Evolutionary conservation across 805 yeast genomes (phyloP), one percentile per base, ranked within the genome.

Genomic region (Lipomyces lipofer): DNA sequence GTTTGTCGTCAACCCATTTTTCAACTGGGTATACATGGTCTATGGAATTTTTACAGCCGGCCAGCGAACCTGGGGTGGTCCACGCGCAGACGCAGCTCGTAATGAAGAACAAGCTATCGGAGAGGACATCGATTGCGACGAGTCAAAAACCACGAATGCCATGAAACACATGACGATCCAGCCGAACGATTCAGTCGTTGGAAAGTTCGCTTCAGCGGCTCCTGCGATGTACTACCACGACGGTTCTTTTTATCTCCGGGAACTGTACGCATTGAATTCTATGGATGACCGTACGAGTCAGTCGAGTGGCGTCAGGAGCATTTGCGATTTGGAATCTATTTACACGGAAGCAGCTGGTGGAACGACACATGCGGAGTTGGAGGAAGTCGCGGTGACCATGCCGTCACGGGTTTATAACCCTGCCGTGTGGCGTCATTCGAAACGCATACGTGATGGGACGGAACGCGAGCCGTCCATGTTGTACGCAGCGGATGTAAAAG

Each of bases 1-100:
- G 60, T 56, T 48, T 30, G 38, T 56, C 45, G 10, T 39, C 45
- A 53, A 49, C 21, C 60, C 60, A 32, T 48, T 51, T 15, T 33
- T 56, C n/a, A 56, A 54, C 42, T 56, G 54, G 59, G 35, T 35
- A 4, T 56, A 56, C 33, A 49, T 56, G 52, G 60, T 54, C 17
- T 56, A 56, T 29, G 60, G 60, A 2, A 35, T 56, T 19, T 56
- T 56, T 42, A 56, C 60, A 4, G 57, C 60, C 22, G 57, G 57
- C 4, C 54, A 53, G 33, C 47, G 57, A 10, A 56, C 60, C 13
- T 56, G 60, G 60, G 60, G 60, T 8, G 60, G 60, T 2, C 60
- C 60, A 2, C 50, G 60, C 7, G 60, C 60, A 10, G 60, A 56
- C 35, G 35, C 47, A 19, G 59, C 36, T 4, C 52, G 45, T 3